These are phyloP conservation scores for Orbilia oligospora DNA, from an alignment of 2,329 filamentous ascomycete genomes.

Conservation along the genomic window DNA sequence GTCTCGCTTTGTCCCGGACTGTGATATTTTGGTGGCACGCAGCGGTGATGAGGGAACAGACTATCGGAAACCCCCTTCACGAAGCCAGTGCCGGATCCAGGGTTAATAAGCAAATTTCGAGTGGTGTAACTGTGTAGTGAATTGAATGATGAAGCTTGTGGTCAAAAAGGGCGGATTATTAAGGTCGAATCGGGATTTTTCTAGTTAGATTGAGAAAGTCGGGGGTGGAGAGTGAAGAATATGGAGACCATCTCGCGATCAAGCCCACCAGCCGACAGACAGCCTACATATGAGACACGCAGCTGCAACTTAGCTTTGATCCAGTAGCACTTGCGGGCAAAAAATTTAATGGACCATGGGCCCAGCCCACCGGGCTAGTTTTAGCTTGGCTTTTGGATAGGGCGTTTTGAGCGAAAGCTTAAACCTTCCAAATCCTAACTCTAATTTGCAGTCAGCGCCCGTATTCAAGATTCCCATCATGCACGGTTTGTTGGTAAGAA, in stretches of 20 bases:
- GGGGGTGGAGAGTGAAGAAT: constrained; percentile 19
- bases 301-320: constrained; percentile 24
- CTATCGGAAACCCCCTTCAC: constrained; percentile 26
- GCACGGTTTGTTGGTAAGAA: constrained; percentile 25
- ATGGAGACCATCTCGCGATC: constrained; percentile 29
- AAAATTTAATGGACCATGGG: constrained; percentile 34
- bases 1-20: constrained; percentile 31
- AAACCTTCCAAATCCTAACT: constrained; percentile 38
- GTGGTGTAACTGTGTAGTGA: constrained; percentile 8
- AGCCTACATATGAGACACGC: constrained; percentile 29
- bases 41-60: constrained; percentile 20
- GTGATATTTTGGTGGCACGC: constrained; percentile 15
- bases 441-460: constrained; percentile 23
- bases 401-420: constrained; percentile 50
- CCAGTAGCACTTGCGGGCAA: constrained; percentile 18
- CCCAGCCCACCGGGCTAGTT: constrained; percentile 41
- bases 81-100: constrained; percentile 13
- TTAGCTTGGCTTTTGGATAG: constrained; percentile 27
- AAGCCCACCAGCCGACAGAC: constrained; percentile 25
- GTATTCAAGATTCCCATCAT: constrained; percentile 41
- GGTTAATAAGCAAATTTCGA: constrained; percentile 25
- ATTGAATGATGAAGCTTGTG: constrained; percentile 18
- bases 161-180: constrained; percentile 4
- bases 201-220: constrained; percentile 8
- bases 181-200: constrained; percentile 34